phyloP scores from a whole-genome alignment of 2,329 filamentous ascomycete species.

The Ceratocystiopsis brevicomis region DNA sequence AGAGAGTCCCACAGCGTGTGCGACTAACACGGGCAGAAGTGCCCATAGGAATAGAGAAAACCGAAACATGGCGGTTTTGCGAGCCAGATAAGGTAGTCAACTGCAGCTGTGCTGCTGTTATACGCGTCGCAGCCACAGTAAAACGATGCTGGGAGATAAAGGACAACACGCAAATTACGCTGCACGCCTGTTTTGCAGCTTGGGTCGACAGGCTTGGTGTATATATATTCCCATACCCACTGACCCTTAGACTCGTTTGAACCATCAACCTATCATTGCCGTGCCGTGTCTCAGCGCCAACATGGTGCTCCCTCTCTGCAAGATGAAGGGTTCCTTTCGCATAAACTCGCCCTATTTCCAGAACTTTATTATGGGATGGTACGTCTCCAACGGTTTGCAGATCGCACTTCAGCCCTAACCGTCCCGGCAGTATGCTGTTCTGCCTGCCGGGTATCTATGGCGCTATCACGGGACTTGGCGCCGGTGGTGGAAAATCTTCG shows the following conservation, averaged over 20 bases:
- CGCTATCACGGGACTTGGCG: constrained; percentile 3
- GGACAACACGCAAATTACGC: not conserved
- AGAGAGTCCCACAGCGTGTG: no score
- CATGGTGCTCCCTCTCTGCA: not conserved
- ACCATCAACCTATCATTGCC: no score
- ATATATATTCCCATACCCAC: no score
- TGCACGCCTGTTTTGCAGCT: no score
- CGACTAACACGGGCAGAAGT: no score
- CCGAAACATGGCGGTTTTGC: no score
- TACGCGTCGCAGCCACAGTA: not conserved
- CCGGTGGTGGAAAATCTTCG: constrained; percentile 1
- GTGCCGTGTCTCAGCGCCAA: not conserved
- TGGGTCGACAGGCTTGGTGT: no score
- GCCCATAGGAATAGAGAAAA: no score
- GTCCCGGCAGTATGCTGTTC: constrained; percentile 15
- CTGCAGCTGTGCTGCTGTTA: not conserved
- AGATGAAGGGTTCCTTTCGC: not conserved
- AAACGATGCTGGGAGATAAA: not conserved
- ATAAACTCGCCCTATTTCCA: not conserved
- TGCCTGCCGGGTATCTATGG: constrained; percentile 3
- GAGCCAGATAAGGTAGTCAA: not conserved
- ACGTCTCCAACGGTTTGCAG: not conserved
- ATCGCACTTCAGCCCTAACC: not conserved
- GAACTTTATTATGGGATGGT: not conserved
- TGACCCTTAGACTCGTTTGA: no score